Evolutionary conservation across 345 rosid genomes (phyloP).

Genomic region (Raphanus sativus): DNA sequence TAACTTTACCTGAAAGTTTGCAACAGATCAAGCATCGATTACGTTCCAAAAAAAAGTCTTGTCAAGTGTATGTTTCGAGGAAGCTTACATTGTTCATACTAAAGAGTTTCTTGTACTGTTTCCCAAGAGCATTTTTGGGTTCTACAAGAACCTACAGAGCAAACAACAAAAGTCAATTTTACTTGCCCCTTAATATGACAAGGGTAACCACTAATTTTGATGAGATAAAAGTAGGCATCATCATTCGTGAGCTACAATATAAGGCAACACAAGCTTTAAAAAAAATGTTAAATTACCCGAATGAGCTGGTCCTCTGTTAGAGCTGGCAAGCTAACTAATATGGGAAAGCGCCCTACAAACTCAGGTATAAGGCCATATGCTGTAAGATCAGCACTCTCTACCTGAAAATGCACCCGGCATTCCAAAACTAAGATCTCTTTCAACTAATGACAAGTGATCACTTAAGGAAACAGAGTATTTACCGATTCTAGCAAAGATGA

Average conservation of each 20-base stretch:
- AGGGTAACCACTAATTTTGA: too few relatives aligned
- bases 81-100: conserved; percentile 79
- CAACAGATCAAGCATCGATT: not conserved
- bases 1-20: conserved; percentile 72
- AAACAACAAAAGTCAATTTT: not conserved
- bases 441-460: not conserved
- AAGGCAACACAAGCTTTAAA: not conserved
- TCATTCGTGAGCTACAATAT: not conserved
- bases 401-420: conserved; percentile 49
- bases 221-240: too few relatives aligned
- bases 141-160: conserved; percentile 70
- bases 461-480: not conserved
- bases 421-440: conserved; percentile 22
- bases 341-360: conserved; percentile 92
- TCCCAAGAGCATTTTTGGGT: conserved; percentile 90
- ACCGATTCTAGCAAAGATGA: conserved; percentile 91
- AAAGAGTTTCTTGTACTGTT: conserved; percentile 91
- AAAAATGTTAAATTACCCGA: conserved; percentile 45
- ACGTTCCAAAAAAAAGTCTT: conserved; percentile 17
- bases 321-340: conserved; percentile 87
- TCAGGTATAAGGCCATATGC: conserved; percentile 98
- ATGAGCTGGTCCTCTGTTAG: conserved; percentile 89
- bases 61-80: conserved; percentile 21
- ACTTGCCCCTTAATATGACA: too few relatives aligned
- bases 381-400: conserved; percentile 87